Evolutionary conservation across 2,329 filamentous ascomycete genomes (phyloP).

Genomic region (Alternaria postmessia): DNA sequence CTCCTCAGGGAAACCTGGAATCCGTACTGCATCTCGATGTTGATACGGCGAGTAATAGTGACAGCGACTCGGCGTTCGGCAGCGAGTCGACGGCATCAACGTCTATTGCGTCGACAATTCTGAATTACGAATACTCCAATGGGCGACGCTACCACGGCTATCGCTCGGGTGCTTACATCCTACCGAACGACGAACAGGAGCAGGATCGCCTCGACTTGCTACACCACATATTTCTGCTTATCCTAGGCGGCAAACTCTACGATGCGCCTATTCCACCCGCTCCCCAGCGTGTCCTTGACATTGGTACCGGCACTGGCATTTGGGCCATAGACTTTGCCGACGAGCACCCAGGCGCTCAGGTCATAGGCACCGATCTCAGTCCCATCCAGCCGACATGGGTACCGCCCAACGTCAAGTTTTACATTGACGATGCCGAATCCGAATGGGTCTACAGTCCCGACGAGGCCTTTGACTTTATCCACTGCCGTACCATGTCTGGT

Average conservation of each 20-base stretch:
- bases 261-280: constrained; percentile 38
- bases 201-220: constrained; percentile 51
- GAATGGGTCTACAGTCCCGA: constrained; percentile 47
- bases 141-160: constrained; percentile 51
- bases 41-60: constrained; percentile 36
- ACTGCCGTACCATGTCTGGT: constrained; percentile 42
- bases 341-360: constrained; percentile 43
- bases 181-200: constrained; percentile 51
- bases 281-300: constrained; percentile 41
- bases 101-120: constrained; percentile 47
- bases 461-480: constrained; percentile 50
- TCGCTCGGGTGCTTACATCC: constrained; percentile 45
- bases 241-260: constrained; percentile 49
- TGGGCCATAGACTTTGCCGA: constrained; percentile 53
- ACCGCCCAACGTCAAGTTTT: constrained; percentile 52
- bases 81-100: constrained; percentile 38
- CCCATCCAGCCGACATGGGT: constrained; percentile 52
- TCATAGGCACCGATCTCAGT: constrained; percentile 48
- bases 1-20: constrained; percentile 27
- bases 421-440: constrained; percentile 53
- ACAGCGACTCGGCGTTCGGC: constrained; percentile 45
- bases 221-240: constrained; percentile 50
- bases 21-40: constrained; percentile 41
- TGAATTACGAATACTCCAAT: constrained; percentile 51
- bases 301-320: constrained; percentile 54